Evolutionary conservation across 2,329 filamentous ascomycete species (phyloP).

Genomic region (Colletotrichum siamense): DNA sequence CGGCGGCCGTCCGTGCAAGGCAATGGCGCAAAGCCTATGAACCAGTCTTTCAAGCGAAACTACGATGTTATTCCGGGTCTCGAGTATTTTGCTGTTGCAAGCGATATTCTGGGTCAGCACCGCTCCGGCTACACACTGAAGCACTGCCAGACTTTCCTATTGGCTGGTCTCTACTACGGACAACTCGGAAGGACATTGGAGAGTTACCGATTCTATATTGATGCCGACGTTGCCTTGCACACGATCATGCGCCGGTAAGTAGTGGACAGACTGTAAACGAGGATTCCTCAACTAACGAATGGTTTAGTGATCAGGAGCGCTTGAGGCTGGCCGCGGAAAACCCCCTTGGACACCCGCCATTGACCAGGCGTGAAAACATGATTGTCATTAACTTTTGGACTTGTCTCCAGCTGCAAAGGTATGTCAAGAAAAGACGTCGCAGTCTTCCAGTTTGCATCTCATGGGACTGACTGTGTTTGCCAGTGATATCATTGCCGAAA

Average conservation of each 20-base stretch:
- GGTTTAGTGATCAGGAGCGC: neutral
- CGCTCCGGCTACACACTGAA: conserved; percentile 80
- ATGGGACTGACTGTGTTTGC: conserved; percentile 20
- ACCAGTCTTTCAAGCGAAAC: conserved; percentile 56
- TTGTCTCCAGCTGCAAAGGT: conserved; percentile 91
- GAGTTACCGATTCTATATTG: conserved; percentile 71
- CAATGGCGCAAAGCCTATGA: conserved; percentile 8
- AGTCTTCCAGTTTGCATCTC: neutral
- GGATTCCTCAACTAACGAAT: neutral
- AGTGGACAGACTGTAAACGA: neutral
- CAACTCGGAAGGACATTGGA: conserved; percentile 87
- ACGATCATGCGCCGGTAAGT: conserved; percentile 78
- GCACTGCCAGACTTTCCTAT: conserved; percentile 83
- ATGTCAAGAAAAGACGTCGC: conserved; percentile 21
- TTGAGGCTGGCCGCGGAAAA: neutral
- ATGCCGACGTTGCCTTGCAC: conserved; percentile 64
- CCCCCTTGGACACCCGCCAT: neutral
- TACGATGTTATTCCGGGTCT: conserved; percentile 88
- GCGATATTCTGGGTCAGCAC: conserved; percentile 84
- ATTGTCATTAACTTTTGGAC: conserved; percentile 88
- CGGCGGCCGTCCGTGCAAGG: conserved; percentile 60
- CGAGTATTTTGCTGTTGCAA: conserved; percentile 86
- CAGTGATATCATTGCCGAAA: conserved; percentile 90
- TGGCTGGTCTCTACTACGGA: conserved; percentile 88
- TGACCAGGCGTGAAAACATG: conserved; percentile 62